Evolutionary conservation across 768 basidiomycete genomes (phyloP).

Genomic region (Mycena latifolia): DNA sequence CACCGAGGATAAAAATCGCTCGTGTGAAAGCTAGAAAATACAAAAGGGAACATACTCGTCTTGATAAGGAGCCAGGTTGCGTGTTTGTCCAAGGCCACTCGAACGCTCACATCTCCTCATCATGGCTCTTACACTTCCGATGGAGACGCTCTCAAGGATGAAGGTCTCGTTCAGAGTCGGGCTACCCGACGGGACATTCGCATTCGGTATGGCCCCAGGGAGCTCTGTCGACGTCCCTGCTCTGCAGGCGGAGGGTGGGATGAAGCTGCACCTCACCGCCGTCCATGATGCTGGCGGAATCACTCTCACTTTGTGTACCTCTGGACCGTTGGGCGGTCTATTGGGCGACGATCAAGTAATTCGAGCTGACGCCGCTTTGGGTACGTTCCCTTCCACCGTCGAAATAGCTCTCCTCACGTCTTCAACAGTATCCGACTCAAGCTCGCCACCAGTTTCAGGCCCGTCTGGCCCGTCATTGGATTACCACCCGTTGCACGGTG

Average conservation of each 20-base stretch:
- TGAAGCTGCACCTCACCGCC: slow-evolving; percentile 10
- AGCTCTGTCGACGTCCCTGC: background rate
- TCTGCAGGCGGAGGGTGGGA: background rate
- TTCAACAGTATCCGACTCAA: background rate
- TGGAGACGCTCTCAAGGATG: slow-evolving; percentile 2
- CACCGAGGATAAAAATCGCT: too few species aligned
- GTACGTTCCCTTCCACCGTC: background rate
- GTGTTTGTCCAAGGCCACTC: too few species aligned
- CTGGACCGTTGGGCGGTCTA: background rate
- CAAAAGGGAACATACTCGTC: too few species aligned
- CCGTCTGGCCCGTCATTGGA: background rate
- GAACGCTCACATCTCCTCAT: too few species aligned
- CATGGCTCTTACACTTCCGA: slow-evolving; percentile 16
- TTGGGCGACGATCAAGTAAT: background rate
- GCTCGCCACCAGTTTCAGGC: background rate
- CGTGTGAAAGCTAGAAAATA: too few species aligned
- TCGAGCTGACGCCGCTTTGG: background rate
- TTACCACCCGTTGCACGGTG: background rate
- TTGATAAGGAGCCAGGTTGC: too few species aligned
- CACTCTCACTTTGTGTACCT: slow-evolving; percentile 12
- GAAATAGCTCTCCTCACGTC: background rate
- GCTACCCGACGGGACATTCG: slow-evolving; percentile 3
- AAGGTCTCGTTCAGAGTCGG: slow-evolving; percentile 15
- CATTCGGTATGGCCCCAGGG: slow-evolving; percentile 14
- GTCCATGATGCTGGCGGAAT: slow-evolving; percentile 6